Evolutionary conservation across 805 yeast genomes (phyloP).

Genomic region (Lipomyces sp.): DNA sequence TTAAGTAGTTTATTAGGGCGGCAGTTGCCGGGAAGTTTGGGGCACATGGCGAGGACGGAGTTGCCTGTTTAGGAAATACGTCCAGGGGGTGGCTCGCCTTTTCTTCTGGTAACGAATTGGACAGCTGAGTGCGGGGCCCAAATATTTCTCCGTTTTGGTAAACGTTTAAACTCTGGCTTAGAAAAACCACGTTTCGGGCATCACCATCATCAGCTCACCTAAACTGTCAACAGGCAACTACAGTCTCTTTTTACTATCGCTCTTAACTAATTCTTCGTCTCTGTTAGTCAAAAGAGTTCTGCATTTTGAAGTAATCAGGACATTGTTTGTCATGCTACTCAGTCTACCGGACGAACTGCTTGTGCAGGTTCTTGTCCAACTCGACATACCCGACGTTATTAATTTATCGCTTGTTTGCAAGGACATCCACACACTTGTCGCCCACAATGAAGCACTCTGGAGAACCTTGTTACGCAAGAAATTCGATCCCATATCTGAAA

Average conservation of each 20-base stretch:
- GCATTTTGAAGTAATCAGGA: background rate
- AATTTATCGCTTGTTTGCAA: constrained; percentile 24
- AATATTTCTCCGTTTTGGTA: no score
- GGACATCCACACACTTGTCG: constrained; percentile 17
- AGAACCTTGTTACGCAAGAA: constrained; percentile 12
- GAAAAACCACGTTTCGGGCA: background rate
- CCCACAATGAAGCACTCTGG: constrained; percentile 30
- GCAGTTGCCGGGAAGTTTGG: background rate
- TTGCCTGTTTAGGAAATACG: background rate
- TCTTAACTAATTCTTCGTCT: no score
- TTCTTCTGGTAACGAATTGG: background rate
- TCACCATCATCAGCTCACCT: no score
- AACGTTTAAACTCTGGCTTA: constrained; percentile 1
- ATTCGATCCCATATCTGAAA: constrained; percentile 24
- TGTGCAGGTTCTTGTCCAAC: constrained; percentile 18
- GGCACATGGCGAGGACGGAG: background rate
- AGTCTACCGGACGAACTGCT: constrained; percentile 33
- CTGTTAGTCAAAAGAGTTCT: no score
- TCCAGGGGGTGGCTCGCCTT: background rate
- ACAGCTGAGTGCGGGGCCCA: constrained; percentile 2
- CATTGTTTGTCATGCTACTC: constrained; percentile 17
- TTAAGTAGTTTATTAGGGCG: background rate
- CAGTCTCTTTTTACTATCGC: no score
- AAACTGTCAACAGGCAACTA: no score
- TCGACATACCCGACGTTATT: constrained; percentile 28